A percentile compares a stretch with the other conserved stretches of the same genome.
These are phyloP conservation scores for Colletotrichum sp. DNA, from an alignment of 2,329 filamentous ascomycete genomes.

Conservation along the genomic window DNA sequence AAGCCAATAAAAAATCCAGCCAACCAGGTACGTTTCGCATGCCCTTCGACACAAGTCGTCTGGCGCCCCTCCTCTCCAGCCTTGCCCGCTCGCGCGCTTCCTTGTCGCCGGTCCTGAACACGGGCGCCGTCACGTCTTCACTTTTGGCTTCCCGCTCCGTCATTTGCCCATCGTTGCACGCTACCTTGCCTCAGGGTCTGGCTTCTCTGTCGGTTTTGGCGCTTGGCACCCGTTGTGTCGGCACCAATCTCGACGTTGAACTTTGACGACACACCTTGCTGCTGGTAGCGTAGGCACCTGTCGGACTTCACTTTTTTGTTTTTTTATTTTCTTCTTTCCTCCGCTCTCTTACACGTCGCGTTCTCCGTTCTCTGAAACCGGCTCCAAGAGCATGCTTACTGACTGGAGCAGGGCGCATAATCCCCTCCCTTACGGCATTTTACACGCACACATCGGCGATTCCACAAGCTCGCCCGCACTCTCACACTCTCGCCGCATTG, in stretches of 20 bases:
- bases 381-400: constrained; percentile 11
- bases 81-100: constrained; percentile 18
- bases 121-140: background rate
- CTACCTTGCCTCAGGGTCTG: background rate
- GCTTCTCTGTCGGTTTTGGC: background rate
- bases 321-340: background rate
- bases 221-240: background rate
- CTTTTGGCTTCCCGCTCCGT: background rate
- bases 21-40: constrained; percentile 22
- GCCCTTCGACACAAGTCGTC: constrained; percentile 9
- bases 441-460: constrained; percentile 8
- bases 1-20: constrained; percentile 2
- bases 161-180: background rate
- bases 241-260: background rate
- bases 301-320: background rate
- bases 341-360: background rate
- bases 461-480: background rate
- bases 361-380: constrained; percentile 5
- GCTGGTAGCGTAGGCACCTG: background rate
- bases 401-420: constrained; percentile 12
- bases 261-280: background rate
- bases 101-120: constrained; percentile 3
- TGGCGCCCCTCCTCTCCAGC: constrained; percentile 19
- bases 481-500: background rate
- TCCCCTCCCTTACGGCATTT: constrained; percentile 1